Percentiles rank a stretch among this genome's conserved stretches.
phyloP scores from a whole-genome alignment of 805 yeast genomes.

The Millerozyma miso region DNA sequence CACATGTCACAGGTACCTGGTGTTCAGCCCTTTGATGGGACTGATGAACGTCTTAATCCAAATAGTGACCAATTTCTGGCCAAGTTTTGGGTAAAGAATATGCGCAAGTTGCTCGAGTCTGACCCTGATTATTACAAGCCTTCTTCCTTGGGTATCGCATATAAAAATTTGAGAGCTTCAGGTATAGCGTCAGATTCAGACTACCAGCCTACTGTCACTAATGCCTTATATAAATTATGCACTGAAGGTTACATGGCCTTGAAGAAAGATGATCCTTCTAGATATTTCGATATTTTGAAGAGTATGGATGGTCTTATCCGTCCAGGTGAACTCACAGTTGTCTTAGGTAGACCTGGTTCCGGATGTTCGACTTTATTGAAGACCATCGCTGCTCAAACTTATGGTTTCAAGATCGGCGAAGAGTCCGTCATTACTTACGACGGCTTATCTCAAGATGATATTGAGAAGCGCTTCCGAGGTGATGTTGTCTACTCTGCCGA shows the following conservation, averaged over 20 bases:
- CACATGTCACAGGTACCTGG: slow-evolving; percentile 55
- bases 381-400: slow-evolving; percentile 34
- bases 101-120: slow-evolving; percentile 46
- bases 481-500: slow-evolving; percentile 46
- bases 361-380: slow-evolving; percentile 39
- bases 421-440: slow-evolving; percentile 31
- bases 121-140: slow-evolving; percentile 66
- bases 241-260: slow-evolving; percentile 14
- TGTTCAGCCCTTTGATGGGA: slow-evolving; percentile 28
- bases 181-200: slow-evolving; percentile 69
- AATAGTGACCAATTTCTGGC: slow-evolving; percentile 54
- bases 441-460: slow-evolving; percentile 28
- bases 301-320: slow-evolving; percentile 31
- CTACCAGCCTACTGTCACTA: slow-evolving; percentile 57
- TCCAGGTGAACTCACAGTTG: slow-evolving; percentile 39
- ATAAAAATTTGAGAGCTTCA: slow-evolving; percentile 53
- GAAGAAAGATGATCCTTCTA: slow-evolving; percentile 17
- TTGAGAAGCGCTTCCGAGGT: slow-evolving; percentile 28
- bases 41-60: slow-evolving; percentile 52
- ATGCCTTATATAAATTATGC: slow-evolving; percentile 28
- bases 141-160: slow-evolving; percentile 54
- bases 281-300: slow-evolving; percentile 30
- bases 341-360: slow-evolving; percentile 40
- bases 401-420: slow-evolving; percentile 32
- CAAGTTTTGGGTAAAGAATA: slow-evolving; percentile 63